A percentile compares a stretch with the other conserved stretches of the same genome.
phyloP scores from a whole-genome alignment of 1,284 basidiomycete species.

The Inonotus hispidus region DNA sequence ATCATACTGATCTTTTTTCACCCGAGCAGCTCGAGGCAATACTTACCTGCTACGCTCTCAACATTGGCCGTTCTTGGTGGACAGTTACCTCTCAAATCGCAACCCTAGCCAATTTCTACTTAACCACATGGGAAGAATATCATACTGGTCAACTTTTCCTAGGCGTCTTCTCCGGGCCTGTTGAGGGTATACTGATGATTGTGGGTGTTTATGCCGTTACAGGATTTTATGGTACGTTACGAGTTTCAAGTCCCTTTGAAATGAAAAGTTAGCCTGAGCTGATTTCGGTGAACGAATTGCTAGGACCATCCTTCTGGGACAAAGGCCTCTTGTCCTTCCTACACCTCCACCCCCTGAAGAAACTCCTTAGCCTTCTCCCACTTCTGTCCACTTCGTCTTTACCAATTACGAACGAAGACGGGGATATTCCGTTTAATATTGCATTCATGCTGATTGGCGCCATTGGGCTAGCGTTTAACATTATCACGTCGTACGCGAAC shows the following conservation, averaged over 20 bases:
- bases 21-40: constrained; percentile 73
- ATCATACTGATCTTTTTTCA: background rate
- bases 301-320: constrained; percentile 84
- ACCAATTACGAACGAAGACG: constrained; percentile 37
- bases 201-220: constrained; percentile 75
- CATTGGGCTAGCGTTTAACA: constrained; percentile 78
- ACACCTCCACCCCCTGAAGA: constrained; percentile 22
- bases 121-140: constrained; percentile 97
- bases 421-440: constrained; percentile 79
- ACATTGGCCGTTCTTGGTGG: constrained; percentile 94
- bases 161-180: constrained; percentile 92
- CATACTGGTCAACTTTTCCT: constrained; percentile 90
- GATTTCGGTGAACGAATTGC: background rate
- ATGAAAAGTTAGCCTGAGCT: too few relatives aligned
- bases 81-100: constrained; percentile 84
- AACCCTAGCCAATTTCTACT: constrained; percentile 90
- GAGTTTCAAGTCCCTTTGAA: too few relatives aligned
- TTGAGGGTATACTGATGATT: constrained; percentile 93
- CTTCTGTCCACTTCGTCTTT: background rate
- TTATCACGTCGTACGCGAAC: constrained; percentile 74
- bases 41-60: constrained; percentile 79
- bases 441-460: constrained; percentile 81
- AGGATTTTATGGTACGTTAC: constrained; percentile 65
- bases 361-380: background rate
- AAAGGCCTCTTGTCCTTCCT: constrained; percentile 60